phyloP scores from a whole-genome alignment of 2,329 filamentous ascomycete species.

The Ascochyta lentis region DNA sequence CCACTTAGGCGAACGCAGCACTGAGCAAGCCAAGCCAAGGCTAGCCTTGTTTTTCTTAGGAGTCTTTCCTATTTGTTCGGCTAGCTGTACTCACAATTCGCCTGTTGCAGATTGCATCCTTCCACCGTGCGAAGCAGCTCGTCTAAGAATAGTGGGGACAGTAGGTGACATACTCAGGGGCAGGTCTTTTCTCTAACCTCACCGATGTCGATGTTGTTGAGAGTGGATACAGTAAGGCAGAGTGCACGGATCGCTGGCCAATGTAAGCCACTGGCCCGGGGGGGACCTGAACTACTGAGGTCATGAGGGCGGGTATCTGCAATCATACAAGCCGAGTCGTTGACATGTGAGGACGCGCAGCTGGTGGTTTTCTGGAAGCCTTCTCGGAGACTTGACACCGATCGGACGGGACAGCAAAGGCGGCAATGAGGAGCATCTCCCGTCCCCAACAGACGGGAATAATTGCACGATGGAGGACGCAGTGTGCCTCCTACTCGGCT shows the following conservation, averaged over 20 bases:
- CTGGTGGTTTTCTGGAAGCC: slow-evolving; percentile 5
- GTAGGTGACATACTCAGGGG: slow-evolving; percentile 11
- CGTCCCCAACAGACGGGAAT: not conserved
- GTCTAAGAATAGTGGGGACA: not conserved
- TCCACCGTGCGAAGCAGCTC: no score
- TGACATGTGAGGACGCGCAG: not conserved
- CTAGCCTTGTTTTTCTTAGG: no score
- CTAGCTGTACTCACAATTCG: no score
- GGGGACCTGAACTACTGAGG: slow-evolving; percentile 1
- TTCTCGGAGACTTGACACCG: slow-evolving; percentile 7
- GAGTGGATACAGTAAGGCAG: slow-evolving; percentile 7
- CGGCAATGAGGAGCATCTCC: not conserved
- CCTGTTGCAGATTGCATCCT: no score
- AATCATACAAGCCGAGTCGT: not conserved
- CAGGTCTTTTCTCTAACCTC: not conserved
- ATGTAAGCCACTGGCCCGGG: not conserved
- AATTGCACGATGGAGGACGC: no score
- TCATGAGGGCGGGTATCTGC: not conserved
- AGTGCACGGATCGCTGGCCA: slow-evolving; percentile 9
- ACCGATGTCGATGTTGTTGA: slow-evolving; percentile 16
- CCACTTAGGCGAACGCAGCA: no score
- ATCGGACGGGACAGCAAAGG: not conserved
- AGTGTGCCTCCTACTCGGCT: not conserved
- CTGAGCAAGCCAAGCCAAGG: no score
- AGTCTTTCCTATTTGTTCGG: no score